A percentile compares a stretch with the other conserved stretches of the same genome.
Evolutionary conservation across 768 basidiomycete species (phyloP).

Genomic region (Hemileccinum rubropunctum): DNA sequence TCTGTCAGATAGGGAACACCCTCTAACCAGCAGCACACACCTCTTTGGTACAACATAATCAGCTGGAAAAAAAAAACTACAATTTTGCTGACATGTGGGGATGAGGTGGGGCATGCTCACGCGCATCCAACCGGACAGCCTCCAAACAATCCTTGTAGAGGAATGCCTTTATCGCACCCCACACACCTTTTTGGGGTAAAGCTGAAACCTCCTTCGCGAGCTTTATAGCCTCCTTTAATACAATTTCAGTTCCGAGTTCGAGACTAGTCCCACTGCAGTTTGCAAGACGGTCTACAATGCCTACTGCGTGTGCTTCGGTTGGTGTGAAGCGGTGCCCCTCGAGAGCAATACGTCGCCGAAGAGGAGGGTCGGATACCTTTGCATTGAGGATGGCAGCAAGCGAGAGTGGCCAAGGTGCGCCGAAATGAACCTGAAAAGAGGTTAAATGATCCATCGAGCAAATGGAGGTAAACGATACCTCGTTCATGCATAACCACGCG

Average conservation of each 20-base stretch:
- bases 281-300: constrained; percentile 65
- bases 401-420: constrained; percentile 74
- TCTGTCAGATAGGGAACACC: constrained; percentile 4
- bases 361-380: constrained; percentile 57
- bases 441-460: background rate
- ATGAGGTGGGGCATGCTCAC: constrained; percentile 7
- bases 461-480: constrained; percentile 42
- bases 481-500: constrained; percentile 93
- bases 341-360: constrained; percentile 70
- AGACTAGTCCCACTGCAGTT: constrained; percentile 36
- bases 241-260: constrained; percentile 51
- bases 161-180: constrained; percentile 69
- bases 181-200: constrained; percentile 59
- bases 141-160: constrained; percentile 57
- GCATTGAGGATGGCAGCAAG: constrained; percentile 61
- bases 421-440: constrained; percentile 65
- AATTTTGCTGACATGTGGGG: constrained; percentile 12
- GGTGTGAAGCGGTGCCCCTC: constrained; percentile 82
- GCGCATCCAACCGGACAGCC: constrained; percentile 28
- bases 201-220: constrained; percentile 52
- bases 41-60: constrained; percentile 1
- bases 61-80: constrained; percentile 9
- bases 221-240: constrained; percentile 63
- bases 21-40: constrained; percentile 3
- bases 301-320: constrained; percentile 59